These are phyloP conservation scores for Flaveria bidentis DNA, from an alignment of 129 eudicot species.

Conservation along the genomic window DNA sequence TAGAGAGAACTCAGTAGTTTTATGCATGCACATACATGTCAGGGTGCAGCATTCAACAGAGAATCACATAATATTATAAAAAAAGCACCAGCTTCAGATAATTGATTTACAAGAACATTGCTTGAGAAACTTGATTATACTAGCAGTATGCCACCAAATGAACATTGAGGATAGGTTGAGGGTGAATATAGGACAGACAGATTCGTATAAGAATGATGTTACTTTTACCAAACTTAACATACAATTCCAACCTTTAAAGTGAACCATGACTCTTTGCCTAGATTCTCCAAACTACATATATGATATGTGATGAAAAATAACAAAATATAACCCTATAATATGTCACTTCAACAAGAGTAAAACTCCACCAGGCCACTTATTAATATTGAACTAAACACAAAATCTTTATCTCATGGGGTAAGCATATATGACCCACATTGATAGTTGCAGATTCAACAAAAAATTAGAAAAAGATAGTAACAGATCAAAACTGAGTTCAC, in stretches of 20 bases:
- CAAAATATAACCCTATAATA: neutral
- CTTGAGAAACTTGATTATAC: constrained; percentile 1
- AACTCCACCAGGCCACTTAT: constrained; percentile 20
- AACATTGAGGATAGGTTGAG: constrained; percentile 6
- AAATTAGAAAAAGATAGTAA: neutral
- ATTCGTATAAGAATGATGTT: constrained; percentile 5
- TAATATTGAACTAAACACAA: neutral
- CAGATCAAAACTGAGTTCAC: constrained; percentile 32
- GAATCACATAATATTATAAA: neutral
- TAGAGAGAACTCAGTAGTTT: neutral
- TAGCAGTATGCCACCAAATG: constrained; percentile 9
- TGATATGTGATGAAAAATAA: neutral
- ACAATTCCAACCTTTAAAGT: constrained; percentile 18
- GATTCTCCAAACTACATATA: constrained; percentile 18
- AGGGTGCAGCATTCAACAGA: constrained; percentile 12
- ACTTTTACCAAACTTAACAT: constrained; percentile 1
- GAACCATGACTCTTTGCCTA: constrained; percentile 9
- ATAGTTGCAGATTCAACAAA: neutral
- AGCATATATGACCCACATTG: constrained; percentile 12
- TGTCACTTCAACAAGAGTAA: neutral
- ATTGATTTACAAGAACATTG: neutral
- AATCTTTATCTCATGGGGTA: neutral
- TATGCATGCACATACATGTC: neutral
- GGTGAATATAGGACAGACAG: constrained; percentile 4
- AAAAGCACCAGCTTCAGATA: constrained; percentile 19